phyloP scores from a whole-genome alignment of 257 asterid species.

The Fraxinus cuspidata region DNA sequence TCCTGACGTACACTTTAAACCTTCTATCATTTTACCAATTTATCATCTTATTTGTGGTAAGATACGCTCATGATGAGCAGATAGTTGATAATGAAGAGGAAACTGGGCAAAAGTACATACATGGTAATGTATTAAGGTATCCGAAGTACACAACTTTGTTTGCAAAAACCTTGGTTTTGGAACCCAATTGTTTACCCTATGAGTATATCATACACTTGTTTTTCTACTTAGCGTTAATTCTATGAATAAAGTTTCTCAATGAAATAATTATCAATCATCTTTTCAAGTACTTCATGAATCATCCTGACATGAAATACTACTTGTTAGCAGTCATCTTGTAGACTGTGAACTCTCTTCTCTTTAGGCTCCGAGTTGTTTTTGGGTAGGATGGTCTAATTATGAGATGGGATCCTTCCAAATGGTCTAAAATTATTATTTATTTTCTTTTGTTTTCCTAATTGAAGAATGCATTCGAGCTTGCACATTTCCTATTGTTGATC shows the following conservation, averaged over 20 bases:
- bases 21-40: background rate
- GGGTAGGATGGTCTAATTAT: background rate
- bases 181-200: slow-evolving; percentile 40
- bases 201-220: slow-evolving; percentile 17
- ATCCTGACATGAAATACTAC: too few species aligned
- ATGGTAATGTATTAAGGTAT: slow-evolving; percentile 44
- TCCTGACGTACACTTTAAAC: background rate
- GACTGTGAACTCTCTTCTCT: slow-evolving; percentile 8
- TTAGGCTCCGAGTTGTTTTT: slow-evolving; percentile 15
- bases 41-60: slow-evolving; percentile 8
- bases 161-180: slow-evolving; percentile 44
- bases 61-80: slow-evolving; percentile 47
- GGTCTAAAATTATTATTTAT: too few species aligned
- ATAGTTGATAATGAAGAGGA: slow-evolving; percentile 43
- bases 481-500: too few species aligned
- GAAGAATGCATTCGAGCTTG: too few species aligned
- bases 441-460: too few species aligned
- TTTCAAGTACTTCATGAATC: too few species aligned
- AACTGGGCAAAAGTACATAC: slow-evolving; percentile 46
- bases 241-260: background rate
- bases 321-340: background rate
- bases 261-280: too few species aligned
- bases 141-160: slow-evolving; percentile 37
- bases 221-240: background rate
- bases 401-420: too few species aligned